phyloP scores from a whole-genome alignment of 345 rosid genomes.

The Anacardium occidentale region DNA sequence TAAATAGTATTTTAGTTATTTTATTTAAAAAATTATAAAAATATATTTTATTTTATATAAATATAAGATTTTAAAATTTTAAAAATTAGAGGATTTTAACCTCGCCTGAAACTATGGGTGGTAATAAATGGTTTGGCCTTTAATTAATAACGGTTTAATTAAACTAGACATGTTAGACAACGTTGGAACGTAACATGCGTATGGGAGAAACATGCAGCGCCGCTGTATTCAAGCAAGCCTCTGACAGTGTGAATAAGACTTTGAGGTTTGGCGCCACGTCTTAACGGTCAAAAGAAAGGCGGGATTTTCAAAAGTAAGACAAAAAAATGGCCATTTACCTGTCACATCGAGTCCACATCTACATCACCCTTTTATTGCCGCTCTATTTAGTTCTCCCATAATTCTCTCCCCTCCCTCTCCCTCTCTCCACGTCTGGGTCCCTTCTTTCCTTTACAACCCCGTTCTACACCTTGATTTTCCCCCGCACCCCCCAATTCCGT shows the following conservation, averaged over 20 bases:
- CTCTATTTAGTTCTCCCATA: constrained; percentile 4
- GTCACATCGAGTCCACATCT: constrained; percentile 28
- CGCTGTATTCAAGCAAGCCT: constrained; percentile 25
- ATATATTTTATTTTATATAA: too few relatives aligned
- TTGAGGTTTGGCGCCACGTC: constrained; percentile 49
- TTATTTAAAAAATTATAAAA: too few relatives aligned
- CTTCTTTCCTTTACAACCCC: neutral
- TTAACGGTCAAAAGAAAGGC: constrained; percentile 39
- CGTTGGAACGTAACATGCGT: constrained; percentile 37
- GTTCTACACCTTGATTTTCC: constrained; percentile 28
- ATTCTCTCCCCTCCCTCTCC: constrained; percentile 24
- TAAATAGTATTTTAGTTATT: too few relatives aligned
- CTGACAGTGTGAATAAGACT: neutral
- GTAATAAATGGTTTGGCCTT: too few relatives aligned
- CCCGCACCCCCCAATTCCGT: constrained; percentile 32
- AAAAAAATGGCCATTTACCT: constrained; percentile 37
- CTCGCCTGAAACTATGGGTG: too few relatives aligned
- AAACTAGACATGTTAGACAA: constrained; percentile 19
- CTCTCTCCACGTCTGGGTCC: constrained; percentile 25
- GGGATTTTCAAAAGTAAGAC: constrained; percentile 14
- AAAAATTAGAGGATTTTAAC: too few relatives aligned
- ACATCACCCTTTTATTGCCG: constrained; percentile 29
- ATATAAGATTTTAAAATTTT: too few relatives aligned
- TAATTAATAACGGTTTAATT: too few relatives aligned
- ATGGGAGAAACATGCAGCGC: constrained; percentile 42